Percentiles rank a stretch among this genome's conserved stretches.
phyloP scores from a whole-genome alignment of 495 filamentous ascomycete species.

The Penicillium salamii region DNA sequence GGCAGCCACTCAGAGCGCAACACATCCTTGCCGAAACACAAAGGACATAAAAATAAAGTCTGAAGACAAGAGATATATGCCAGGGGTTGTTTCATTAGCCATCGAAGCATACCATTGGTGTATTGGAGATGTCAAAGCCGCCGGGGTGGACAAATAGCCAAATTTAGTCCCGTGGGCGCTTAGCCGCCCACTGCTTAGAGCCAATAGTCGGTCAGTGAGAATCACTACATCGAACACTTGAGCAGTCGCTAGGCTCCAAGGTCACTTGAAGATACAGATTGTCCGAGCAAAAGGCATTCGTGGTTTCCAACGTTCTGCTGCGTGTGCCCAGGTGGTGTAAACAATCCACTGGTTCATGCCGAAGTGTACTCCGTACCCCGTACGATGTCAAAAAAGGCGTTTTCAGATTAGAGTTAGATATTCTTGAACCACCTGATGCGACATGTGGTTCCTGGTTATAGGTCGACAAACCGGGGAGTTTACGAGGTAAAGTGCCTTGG shows the following conservation, averaged over 20 bases:
- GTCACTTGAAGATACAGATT: not conserved
- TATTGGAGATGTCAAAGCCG: slow-evolving; percentile 7
- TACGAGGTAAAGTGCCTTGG: too few species aligned
- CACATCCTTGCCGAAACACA: slow-evolving; percentile 17
- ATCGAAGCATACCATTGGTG: slow-evolving; percentile 14
- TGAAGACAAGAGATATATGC: slow-evolving; percentile 7
- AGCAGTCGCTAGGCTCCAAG: not conserved
- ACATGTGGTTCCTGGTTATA: too few species aligned
- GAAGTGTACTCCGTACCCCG: not conserved
- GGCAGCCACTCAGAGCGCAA: slow-evolving; percentile 13
- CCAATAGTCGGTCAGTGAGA: slow-evolving; percentile 13
- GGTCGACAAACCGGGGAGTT: too few species aligned
- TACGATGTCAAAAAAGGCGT: too few species aligned
- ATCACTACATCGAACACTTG: slow-evolving; percentile 9
- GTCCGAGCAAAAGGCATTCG: too few species aligned
- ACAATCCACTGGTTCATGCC: not conserved
- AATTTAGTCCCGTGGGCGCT: slow-evolving; percentile 25
- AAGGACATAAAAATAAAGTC: slow-evolving; percentile 16
- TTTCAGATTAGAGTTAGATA: too few species aligned
- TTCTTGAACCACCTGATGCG: too few species aligned
- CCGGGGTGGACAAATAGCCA: slow-evolving; percentile 11
- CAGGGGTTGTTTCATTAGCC: slow-evolving; percentile 20
- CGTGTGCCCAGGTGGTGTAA: too few species aligned
- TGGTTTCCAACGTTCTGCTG: not conserved
- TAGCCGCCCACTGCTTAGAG: slow-evolving; percentile 13